Evolutionary conservation across 2,329 filamentous ascomycete genomes (phyloP), one percentile per base, ranked within the genome.

Genomic region (Aspergillus sojae): DNA sequence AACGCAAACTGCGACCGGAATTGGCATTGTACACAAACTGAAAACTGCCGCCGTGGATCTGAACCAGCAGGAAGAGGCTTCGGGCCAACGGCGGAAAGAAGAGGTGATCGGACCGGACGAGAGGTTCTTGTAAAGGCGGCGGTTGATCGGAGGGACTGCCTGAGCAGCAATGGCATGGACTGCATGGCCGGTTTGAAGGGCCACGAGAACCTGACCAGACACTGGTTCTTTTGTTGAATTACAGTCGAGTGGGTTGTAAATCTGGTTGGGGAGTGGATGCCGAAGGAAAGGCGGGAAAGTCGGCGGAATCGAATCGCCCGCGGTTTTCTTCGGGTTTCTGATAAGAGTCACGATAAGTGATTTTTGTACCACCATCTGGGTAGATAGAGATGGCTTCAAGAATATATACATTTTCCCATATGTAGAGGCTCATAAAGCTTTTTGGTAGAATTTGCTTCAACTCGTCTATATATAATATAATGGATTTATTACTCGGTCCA

Each of bases 11-110:
- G 74, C 41, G 63, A 70, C 54, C 77, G 77, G 60, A 79, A 78
- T 62, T 76, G 79, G 48, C 80, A 82, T 77, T 76, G 77, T 66
- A 80, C 58, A 66, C 81, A 83, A 61, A 76, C 75, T 60, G 79
- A 79, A 70, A 77, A 76, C 52, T 58, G 66, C 66, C 74, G 71
- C 62, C 67, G 62, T 61, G 69, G 59, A 61, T 68, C 68, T 62
- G 62, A 63, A 61, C 58, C 57, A 59, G 64, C 62, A 61, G 67
- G 56, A 67, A 72, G 64, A 62, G 69, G 54, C 56, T 66, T 70
- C 62, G 70, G 61, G 57, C 60, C 54, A 58, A 62, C 60, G 57
- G 66, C 57, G 61, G 70, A 64, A 57, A 69, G 63, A 57, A 74
- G 60, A 30, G 68, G 68, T n/a, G 70, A 56, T 59, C 67, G 71